phyloP scores from a whole-genome alignment of 352 stramenopile genomes.

The Halophytophthora batemanensis region DNA sequence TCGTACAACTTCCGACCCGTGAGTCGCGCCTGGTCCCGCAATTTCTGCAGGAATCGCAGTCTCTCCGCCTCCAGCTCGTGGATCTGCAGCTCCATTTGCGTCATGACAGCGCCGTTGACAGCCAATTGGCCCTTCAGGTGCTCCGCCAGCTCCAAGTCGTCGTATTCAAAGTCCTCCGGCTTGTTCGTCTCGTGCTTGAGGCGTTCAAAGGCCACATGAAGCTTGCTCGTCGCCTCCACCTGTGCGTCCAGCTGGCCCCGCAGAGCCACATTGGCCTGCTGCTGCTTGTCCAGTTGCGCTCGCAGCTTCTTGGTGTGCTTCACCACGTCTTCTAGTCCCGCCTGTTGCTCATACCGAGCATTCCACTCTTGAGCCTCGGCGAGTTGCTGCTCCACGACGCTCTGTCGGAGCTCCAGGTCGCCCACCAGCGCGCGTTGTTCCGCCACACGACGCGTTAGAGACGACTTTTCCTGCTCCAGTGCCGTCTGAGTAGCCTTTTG shows the following conservation, averaged over 20 bases:
- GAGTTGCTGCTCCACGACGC: conserved; percentile 56
- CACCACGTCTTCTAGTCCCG: conserved; percentile 71
- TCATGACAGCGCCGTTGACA: conserved; percentile 49
- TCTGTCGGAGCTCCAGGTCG: conserved; percentile 54
- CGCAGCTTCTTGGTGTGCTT: conserved; percentile 72
- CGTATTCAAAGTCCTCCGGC: conserved; percentile 47
- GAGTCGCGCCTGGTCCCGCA: conserved; percentile 52
- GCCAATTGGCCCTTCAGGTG: conserved; percentile 56
- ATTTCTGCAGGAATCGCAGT: conserved; percentile 48
- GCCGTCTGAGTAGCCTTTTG: conserved; percentile 27
- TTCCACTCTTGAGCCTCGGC: conserved; percentile 62
- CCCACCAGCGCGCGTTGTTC: conserved; percentile 46
- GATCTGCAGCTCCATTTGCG: conserved; percentile 62
- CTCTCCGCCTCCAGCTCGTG: conserved; percentile 63
- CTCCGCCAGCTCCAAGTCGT: conserved; percentile 50
- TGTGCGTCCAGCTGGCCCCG: conserved; percentile 60
- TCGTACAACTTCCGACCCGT: conserved; percentile 53
- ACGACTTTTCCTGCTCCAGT: conserved; percentile 32
- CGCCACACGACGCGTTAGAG: conserved; percentile 41
- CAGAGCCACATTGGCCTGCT: conserved; percentile 53
- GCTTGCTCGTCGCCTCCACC: conserved; percentile 51
- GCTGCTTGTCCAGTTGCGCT: conserved; percentile 55
- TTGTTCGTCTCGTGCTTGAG: conserved; percentile 58
- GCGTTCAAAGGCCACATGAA: conserved; percentile 53
- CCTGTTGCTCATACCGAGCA: conserved; percentile 58